Evolutionary conservation across 2,329 filamentous ascomycete species (phyloP), one percentile per base, ranked within the genome.

Genomic region (Teratosphaeria pseudoeucalypti): DNA sequence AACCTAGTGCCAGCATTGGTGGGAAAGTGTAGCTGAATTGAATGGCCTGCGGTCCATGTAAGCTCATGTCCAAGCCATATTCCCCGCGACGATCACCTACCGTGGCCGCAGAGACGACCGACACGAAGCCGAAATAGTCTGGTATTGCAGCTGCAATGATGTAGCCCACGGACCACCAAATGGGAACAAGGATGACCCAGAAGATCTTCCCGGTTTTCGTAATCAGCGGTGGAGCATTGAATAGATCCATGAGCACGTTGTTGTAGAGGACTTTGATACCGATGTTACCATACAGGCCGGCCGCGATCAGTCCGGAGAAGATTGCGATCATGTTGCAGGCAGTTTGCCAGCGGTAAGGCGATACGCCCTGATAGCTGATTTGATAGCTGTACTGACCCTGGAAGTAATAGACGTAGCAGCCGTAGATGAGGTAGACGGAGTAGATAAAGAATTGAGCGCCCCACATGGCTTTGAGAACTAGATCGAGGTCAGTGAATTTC

Each of bases 21-120:
- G 82, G 81, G 66, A 85, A 79, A 2, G 79, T 82, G 68, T 85
- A 85, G 5, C 80, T 82, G 69, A 85, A 82, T 60, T 82, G 78
- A 57, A 84, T 67, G 43, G 16, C 43, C 43, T 49, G 11, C 19
- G 43, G 9, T 19, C 11, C 14, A 19, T 19, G 14, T 49, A 6
- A 49, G 43, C 14, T 49, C 12, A 49, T 39, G 9, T 39, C 11
- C 14, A 16, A 11, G 14, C 34, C 34, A 16, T 4, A 6, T 32
- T 7, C 29, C 29, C 10, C 2, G 6, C 43, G 14, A 5, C n/a
- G 43, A 49, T 16, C 43, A 49, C 43, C n/a, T 49, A 29, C 27
- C 52, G 79, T 82, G 1, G 81, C 70, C 1, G 81, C 81, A 4
- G 77, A 78, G 19, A 84, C 77, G 52, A 85, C 72, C 2, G 75